Evolutionary conservation across 129 eudicot species (phyloP), one percentile per base, ranked within the genome.

Genomic region (Artemisia annua): DNA sequence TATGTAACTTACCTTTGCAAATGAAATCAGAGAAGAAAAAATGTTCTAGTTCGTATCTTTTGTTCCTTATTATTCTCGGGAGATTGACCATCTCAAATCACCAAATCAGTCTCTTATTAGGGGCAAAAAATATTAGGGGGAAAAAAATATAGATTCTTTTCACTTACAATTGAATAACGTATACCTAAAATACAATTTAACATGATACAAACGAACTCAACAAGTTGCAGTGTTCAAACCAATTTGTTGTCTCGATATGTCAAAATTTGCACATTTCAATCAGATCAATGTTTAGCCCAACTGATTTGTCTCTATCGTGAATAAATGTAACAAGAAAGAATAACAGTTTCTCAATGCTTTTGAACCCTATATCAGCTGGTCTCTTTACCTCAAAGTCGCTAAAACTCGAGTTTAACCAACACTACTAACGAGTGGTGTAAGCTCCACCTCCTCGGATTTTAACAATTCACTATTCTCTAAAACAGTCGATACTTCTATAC

Each of bases 381-480:
- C 1, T 57, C 57, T 14, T 14, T 14, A 52, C 13, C 57, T 52
- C 57, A 15, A 52, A 16, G 57, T 63, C 69, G 2, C 22, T 35
- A 43, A 35, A 64, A 64, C 58, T 3, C 48, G 14, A 71, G 48
- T 71, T 74, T 55, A 74, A 74, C 79, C 63, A 74, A 64, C 56
- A 57, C 73, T 80, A 63, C 67, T 69, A 63, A 80, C 80, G 18
- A 80, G 84, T 1, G 84, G 84, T 30, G 84, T 57, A 5, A 80
- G 77, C 48, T 80, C 84, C 76, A 67, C 75, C 63, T 62, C 76
- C n/a, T 70, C 68, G 7, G 56, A 20, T 62, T 70, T 77, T 22
- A 20, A 65, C 26, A 7, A n/a, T 69, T 80, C 73, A 19, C 16
- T 30, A 11, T 76, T 72, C 63, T 75, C 80, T 63, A 71, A 53